phyloP scores from a whole-genome alignment of 2,329 filamentous ascomycete genomes.

The Aphanocladium album region DNA sequence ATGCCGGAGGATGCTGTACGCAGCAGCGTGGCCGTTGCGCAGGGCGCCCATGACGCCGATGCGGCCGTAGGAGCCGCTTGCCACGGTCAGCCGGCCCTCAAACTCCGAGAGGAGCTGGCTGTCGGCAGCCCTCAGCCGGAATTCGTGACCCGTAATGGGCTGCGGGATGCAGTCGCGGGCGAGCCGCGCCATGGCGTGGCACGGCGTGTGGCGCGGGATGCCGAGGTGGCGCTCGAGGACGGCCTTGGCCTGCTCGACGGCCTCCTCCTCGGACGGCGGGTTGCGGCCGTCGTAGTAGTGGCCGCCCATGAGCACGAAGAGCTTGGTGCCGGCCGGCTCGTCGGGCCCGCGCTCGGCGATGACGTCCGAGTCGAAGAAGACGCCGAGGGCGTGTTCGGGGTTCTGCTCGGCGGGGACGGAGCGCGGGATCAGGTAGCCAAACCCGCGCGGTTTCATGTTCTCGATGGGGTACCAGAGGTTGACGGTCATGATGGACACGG shows the following conservation, averaged over 20 bases:
- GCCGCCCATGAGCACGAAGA: conserved; percentile 92
- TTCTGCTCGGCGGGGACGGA: conserved; percentile 66
- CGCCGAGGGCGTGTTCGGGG: conserved; percentile 77
- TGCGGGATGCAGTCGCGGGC: conserved; percentile 79
- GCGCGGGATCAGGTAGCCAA: conserved; percentile 87
- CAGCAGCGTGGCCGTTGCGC: conserved; percentile 45
- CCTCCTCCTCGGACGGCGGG: conserved; percentile 59
- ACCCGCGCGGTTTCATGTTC: conserved; percentile 62
- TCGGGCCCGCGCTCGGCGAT: conserved; percentile 43
- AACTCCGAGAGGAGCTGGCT: conserved; percentile 51
- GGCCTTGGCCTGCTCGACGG: conserved; percentile 61
- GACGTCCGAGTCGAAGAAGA: conserved; percentile 80
- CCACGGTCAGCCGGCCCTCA: conserved; percentile 59
- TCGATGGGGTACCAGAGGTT: conserved; percentile 77
- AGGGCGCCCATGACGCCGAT: conserved; percentile 49
- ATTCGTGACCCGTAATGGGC: conserved; percentile 73
- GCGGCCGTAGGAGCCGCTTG: conserved; percentile 48
- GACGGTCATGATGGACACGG: conserved; percentile 84
- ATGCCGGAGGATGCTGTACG: conserved; percentile 28
- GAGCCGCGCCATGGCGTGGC: conserved; percentile 54
- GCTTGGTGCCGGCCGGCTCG: conserved; percentile 63
- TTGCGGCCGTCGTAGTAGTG: conserved; percentile 68
- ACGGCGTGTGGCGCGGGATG: conserved; percentile 56
- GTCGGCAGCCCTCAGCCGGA: conserved; percentile 54
- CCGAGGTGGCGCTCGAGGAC: conserved; percentile 70